phyloP scores from a whole-genome alignment of 2,329 filamentous ascomycete species.

The Fusarium multiceps region DNA sequence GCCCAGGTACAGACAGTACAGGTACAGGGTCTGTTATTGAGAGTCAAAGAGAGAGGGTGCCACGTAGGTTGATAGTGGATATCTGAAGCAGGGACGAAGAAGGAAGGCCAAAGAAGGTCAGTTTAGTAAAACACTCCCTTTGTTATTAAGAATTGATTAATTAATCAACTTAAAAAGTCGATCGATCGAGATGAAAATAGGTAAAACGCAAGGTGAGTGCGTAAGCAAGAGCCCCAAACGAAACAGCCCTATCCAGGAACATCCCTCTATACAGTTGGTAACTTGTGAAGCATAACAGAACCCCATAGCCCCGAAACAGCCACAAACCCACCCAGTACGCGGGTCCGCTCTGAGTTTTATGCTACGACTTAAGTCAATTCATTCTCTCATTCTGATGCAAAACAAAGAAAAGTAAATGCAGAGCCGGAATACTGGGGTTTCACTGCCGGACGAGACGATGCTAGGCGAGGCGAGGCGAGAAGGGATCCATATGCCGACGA shows the following conservation, averaged over 20 bases:
- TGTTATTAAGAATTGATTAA: neutral
- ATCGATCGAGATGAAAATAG: conserved; percentile 25
- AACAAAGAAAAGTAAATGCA: conserved; percentile 3
- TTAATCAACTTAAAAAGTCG: neutral
- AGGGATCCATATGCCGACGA: neutral
- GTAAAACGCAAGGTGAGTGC: conserved; percentile 1
- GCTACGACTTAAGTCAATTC: conserved; percentile 18
- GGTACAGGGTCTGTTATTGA: conserved; percentile 14
- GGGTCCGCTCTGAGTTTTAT: neutral
- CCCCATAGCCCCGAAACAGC: conserved; percentile 38
- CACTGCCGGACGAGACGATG: conserved; percentile 35
- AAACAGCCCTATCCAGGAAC: conserved; percentile 7
- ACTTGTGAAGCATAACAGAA: conserved; percentile 24
- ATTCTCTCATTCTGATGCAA: conserved; percentile 19
- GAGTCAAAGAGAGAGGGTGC: conserved; percentile 7
- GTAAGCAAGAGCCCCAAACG: conserved; percentile 7
- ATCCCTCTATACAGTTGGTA: neutral
- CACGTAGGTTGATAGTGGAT: conserved; percentile 19
- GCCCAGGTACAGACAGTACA: neutral
- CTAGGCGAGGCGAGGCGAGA: conserved; percentile 10
- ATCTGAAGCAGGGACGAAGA: conserved; percentile 7
- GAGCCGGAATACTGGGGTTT: conserved; percentile 30
- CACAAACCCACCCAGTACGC: conserved; percentile 8
- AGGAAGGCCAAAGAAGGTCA: neutral
- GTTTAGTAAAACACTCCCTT: neutral